A percentile compares a stretch with the other conserved stretches of the same genome.
phyloP scores from a whole-genome alignment of 495 filamentous ascomycete genomes.

The Neurospora sp. region DNA sequence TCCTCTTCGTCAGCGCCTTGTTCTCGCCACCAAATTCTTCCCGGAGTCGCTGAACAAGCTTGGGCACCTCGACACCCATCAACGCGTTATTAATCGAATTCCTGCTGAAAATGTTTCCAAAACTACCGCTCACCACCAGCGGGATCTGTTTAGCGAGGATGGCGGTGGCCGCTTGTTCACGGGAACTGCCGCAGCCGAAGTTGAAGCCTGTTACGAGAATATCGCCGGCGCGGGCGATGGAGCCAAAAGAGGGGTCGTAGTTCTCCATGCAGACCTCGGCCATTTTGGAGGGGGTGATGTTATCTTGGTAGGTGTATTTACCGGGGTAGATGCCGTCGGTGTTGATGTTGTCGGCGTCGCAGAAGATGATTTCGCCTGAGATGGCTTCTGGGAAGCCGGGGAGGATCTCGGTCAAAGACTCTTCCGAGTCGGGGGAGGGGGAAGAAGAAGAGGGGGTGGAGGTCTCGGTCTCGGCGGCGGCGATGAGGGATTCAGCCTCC shows the following conservation, averaged over 20 bases:
- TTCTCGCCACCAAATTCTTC: constrained; percentile 42
- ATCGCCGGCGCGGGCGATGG: constrained; percentile 52
- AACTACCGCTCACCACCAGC: constrained; percentile 74
- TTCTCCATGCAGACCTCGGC: constrained; percentile 86
- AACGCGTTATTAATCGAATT: constrained; percentile 93
- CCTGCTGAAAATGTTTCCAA: constrained; percentile 79
- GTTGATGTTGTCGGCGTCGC: constrained; percentile 64
- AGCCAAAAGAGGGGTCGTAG: constrained; percentile 64
- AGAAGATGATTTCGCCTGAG: constrained; percentile 59
- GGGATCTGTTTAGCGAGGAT: constrained; percentile 79
- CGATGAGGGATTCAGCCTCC: constrained; percentile 54
- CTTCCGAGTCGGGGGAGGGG: constrained; percentile 14
- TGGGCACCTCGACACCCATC: constrained; percentile 72
- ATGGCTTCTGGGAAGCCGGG: constrained; percentile 61
- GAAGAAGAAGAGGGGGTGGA: constrained; percentile 4
- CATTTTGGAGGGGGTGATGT: constrained; percentile 67
- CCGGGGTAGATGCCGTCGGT: constrained; percentile 77
- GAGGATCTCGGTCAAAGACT: constrained; percentile 48
- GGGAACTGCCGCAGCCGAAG: constrained; percentile 73
- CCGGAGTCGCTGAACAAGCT: constrained; percentile 58
- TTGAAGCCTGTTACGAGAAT: constrained; percentile 84
- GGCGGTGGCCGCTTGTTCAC: constrained; percentile 86
- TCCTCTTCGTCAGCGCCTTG: constrained; percentile 64
- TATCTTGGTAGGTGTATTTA: constrained; percentile 81
- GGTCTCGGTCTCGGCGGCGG: constrained; percentile 24